A percentile compares a stretch with the other conserved stretches of the same genome.
phyloP scores from a whole-genome alignment of 495 filamentous ascomycete species.

The Penicillium pancosmium region DNA sequence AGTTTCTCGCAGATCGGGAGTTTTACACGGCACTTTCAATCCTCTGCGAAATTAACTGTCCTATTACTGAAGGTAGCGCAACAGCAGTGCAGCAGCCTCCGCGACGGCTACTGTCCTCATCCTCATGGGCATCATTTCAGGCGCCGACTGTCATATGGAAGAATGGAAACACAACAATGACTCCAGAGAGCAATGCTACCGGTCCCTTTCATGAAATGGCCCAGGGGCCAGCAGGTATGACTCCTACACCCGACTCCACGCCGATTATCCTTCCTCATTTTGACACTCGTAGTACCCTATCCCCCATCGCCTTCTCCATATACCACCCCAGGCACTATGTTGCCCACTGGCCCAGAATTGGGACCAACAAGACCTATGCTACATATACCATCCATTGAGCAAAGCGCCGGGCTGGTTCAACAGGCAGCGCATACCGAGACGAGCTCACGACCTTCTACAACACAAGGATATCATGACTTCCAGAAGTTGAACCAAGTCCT shows the following conservation, averaged over 20 bases:
- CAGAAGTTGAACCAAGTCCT: constrained; percentile 40
- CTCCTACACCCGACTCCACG: not conserved
- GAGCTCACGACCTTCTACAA: constrained; percentile 22
- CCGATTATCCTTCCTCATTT: not conserved
- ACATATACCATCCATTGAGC: not conserved
- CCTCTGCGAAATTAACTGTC: constrained; percentile 43
- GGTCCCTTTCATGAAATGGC: constrained; percentile 10
- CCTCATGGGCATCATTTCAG: constrained; percentile 30
- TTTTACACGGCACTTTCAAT: constrained; percentile 42
- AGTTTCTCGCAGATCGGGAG: constrained; percentile 40
- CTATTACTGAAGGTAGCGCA: constrained; percentile 39
- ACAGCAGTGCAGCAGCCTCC: constrained; percentile 19
- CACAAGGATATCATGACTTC: constrained; percentile 25
- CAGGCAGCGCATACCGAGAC: not conserved
- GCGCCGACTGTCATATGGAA: constrained; percentile 11
- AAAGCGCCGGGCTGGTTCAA: not conserved
- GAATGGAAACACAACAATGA: constrained; percentile 3
- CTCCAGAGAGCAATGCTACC: constrained; percentile 18
- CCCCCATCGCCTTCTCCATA: not conserved
- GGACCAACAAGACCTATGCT: not conserved
- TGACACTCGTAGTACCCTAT: not conserved
- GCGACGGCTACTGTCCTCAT: constrained; percentile 28
- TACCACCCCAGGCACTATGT: not conserved
- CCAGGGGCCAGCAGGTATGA: constrained; percentile 9
- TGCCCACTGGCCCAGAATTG: not conserved